Evolutionary conservation across 2,329 filamentous ascomycete genomes (phyloP).

Genomic region (Fusarium pseudograminearum): DNA sequence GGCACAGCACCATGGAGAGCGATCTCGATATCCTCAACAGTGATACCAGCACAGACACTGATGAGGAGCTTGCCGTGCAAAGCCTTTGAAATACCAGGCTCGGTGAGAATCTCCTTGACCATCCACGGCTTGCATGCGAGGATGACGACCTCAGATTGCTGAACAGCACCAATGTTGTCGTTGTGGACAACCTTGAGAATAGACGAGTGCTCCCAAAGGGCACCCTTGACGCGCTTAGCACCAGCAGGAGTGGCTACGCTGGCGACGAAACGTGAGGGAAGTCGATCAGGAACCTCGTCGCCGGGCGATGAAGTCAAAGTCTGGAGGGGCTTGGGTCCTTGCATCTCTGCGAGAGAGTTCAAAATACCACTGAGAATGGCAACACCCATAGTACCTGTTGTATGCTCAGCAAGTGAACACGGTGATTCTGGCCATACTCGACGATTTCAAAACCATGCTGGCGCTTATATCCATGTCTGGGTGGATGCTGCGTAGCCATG

Average conservation of each 20-base stretch:
- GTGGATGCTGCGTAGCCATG: background rate
- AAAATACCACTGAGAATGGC: conserved; percentile 87
- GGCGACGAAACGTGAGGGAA: conserved; percentile 83
- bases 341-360: conserved; percentile 70
- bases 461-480: conserved; percentile 1
- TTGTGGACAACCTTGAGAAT: conserved; percentile 76
- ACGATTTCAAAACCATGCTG: background rate
- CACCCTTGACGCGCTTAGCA: conserved; percentile 74
- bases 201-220: conserved; percentile 72
- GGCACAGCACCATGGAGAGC: conserved; percentile 70
- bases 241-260: conserved; percentile 79
- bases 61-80: conserved; percentile 84
- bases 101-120: conserved; percentile 74
- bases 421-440: background rate
- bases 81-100: conserved; percentile 76
- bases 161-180: conserved; percentile 76
- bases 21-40: conserved; percentile 74
- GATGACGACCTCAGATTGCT: conserved; percentile 78
- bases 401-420: conserved; percentile 24
- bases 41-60: conserved; percentile 83
- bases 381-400: conserved; percentile 82
- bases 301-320: conserved; percentile 57
- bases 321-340: conserved; percentile 60
- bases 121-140: conserved; percentile 85
- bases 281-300: conserved; percentile 64